phyloP scores from a whole-genome alignment of 1,284 basidiomycete genomes.

The Fomitopsis betulina region DNA sequence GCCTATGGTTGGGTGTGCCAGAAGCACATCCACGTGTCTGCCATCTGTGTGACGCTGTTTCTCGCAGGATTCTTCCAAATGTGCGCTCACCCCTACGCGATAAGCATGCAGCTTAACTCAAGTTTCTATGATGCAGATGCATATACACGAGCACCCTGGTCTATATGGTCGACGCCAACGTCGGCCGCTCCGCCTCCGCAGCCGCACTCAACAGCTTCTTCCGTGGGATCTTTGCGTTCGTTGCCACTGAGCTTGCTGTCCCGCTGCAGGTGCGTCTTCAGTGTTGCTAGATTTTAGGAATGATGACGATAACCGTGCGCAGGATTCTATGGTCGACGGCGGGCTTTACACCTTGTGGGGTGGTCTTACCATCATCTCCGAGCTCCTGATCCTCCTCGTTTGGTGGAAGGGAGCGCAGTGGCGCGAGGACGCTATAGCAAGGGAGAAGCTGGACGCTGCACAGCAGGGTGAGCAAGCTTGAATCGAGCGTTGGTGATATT shows the following conservation, averaged over 20 bases:
- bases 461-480: neutral
- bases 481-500: no score
- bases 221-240: slow-evolving; percentile 65
- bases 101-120: neutral
- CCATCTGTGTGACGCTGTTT: slow-evolving; percentile 60
- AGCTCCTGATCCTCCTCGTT: slow-evolving; percentile 46
- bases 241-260: slow-evolving; percentile 62
- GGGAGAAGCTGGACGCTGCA: slow-evolving; percentile 17
- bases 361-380: slow-evolving; percentile 46
- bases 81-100: slow-evolving; percentile 33
- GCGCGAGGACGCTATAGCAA: slow-evolving; percentile 28
- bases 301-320: neutral
- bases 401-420: slow-evolving; percentile 37
- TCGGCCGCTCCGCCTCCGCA: slow-evolving; percentile 63
- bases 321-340: slow-evolving; percentile 56
- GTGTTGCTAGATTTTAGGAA: neutral
- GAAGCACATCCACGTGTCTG: slow-evolving; percentile 57
- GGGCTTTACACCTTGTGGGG: slow-evolving; percentile 74
- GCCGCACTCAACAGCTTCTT: slow-evolving; percentile 70
- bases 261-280: slow-evolving; percentile 48
- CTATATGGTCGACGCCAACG: slow-evolving; percentile 74
- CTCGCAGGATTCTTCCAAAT: slow-evolving; percentile 66
- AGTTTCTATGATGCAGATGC: slow-evolving; percentile 4
- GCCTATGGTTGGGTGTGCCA: slow-evolving; percentile 78
- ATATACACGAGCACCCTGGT: slow-evolving; percentile 52